Conservation (phyloP, 1,284 basidiomycete genomes). For the Pseudozyma tsukubaensis region DNA sequence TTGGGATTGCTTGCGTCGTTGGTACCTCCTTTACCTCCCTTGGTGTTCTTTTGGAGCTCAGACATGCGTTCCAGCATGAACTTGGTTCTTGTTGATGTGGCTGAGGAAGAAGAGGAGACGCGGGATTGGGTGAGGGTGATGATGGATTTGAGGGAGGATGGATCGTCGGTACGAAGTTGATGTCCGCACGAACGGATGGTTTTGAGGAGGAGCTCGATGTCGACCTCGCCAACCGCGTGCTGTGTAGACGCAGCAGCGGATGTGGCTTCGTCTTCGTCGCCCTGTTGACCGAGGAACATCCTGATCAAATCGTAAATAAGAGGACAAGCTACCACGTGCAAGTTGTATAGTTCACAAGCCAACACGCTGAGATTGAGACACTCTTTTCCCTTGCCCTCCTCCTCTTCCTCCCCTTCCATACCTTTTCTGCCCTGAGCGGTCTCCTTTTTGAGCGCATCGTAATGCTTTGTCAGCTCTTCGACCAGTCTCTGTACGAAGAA, state of each 20-base stretch:
- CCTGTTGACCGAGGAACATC: constrained; percentile 75
- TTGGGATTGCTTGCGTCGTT: constrained; percentile 31
- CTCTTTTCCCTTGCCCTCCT: constrained; percentile 75
- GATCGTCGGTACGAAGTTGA: constrained; percentile 62
- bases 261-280: not conserved
- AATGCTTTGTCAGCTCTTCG: constrained; percentile 40
- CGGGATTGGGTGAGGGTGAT: constrained; percentile 55
- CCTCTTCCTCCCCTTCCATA: constrained; percentile 27
- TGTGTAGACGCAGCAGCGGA: not conserved
- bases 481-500: constrained; percentile 57
- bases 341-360: constrained; percentile 92
- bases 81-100: constrained; percentile 51
- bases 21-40: not conserved
- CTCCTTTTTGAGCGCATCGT: constrained; percentile 14
- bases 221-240: constrained; percentile 25
- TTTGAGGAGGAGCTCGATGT: constrained; percentile 85
- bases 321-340: constrained; percentile 87
- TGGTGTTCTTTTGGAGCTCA: constrained; percentile 46
- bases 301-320: constrained; percentile 91
- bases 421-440: not conserved
- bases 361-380: constrained; percentile 88
- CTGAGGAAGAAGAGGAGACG: constrained; percentile 26
- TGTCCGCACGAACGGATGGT: constrained; percentile 74
- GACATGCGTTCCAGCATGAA: constrained; percentile 67
- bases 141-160: constrained; percentile 60